Conservation (phyloP, 106 monocot genomes). For the Allium fistulosum region DNA sequence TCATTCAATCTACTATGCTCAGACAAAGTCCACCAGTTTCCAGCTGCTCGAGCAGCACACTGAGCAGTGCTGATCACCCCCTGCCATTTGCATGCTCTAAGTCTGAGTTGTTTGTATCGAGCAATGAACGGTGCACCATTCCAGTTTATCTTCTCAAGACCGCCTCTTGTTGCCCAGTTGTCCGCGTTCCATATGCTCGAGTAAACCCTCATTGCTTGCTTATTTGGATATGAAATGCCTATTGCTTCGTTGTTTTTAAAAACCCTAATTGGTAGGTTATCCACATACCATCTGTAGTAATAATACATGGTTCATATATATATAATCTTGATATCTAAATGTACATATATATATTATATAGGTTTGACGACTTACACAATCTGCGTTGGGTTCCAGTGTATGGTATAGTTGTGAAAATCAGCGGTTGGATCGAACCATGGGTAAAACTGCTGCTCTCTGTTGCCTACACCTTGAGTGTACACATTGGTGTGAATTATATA, state of each 20-base stretch:
- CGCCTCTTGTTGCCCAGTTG: conserved; percentile 64
- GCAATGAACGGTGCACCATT: conserved; percentile 55
- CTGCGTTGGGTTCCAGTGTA: conserved; percentile 58
- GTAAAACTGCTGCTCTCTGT: conserved; percentile 60
- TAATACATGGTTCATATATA: no score
- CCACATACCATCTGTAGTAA: conserved; percentile 45
- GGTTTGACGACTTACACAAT: conserved; percentile 34
- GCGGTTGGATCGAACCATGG: conserved; percentile 75
- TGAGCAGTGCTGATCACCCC: not conserved
- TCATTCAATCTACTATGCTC: conserved; percentile 3
- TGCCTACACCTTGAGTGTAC: conserved; percentile 37
- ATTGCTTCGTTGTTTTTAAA: conserved; percentile 44
- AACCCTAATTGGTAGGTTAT: conserved; percentile 37
- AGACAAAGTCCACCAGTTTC: conserved; percentile 12
- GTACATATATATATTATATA: no score
- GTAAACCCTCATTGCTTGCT: conserved; percentile 49
- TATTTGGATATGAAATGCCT: conserved; percentile 43
- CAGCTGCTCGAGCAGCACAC: not conserved
- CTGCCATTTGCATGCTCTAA: conserved; percentile 36
- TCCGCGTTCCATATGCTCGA: conserved; percentile 76
- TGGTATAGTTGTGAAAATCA: conserved; percentile 75
- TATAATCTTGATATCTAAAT: no score
- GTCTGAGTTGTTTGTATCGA: conserved; percentile 23
- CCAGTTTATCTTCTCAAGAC: conserved; percentile 62
- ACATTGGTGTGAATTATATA: conserved; percentile 72